These are phyloP conservation scores for Fusarium compactum DNA, from an alignment of 2,329 filamentous ascomycete species.

Conservation along the genomic window DNA sequence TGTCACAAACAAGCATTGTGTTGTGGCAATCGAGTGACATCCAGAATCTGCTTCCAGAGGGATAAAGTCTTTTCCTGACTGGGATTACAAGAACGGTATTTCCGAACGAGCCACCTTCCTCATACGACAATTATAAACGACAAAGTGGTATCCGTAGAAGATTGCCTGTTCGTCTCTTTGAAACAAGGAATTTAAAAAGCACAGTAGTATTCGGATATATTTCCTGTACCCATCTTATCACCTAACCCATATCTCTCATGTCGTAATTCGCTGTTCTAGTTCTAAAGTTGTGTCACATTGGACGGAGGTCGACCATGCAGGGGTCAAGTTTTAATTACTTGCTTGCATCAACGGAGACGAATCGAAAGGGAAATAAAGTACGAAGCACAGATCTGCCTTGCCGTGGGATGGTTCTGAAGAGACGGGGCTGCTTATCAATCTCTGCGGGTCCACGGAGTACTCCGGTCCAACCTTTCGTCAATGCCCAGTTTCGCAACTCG, in stretches of 20 bases:
- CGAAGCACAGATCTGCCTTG: not conserved
- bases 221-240: not conserved
- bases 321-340: not conserved
- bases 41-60: fast-evolving
- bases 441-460: not conserved
- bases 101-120: not conserved
- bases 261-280: not conserved
- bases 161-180: not conserved
- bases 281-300: not conserved
- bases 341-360: not conserved
- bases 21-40: not conserved
- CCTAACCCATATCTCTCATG: not conserved
- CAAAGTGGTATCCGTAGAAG: fast-evolving
- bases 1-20: no score
- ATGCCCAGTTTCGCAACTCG: not conserved
- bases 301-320: not conserved
- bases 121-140: not conserved
- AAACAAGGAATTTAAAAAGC: not conserved
- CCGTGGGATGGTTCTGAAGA: not conserved
- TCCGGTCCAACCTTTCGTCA: fast-evolving
- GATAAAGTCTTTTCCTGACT: not conserved
- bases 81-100: not conserved
- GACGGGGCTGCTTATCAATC: not conserved
- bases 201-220: not conserved
- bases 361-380: not conserved